phyloP scores from a whole-genome alignment of 768 basidiomycete genomes.

The Lentinula aciculospora region DNA sequence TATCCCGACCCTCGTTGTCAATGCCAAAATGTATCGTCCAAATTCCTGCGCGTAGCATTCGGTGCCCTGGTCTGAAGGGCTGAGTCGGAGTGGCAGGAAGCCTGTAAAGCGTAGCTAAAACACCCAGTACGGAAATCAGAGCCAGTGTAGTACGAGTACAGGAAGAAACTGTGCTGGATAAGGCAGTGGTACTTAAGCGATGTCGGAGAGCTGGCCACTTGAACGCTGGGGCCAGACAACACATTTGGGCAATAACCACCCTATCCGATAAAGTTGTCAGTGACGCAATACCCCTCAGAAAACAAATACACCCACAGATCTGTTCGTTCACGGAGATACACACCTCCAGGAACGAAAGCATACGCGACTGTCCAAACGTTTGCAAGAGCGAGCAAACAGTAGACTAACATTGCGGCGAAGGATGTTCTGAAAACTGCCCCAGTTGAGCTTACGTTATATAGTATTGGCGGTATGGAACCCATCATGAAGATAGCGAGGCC shows the following conservation, averaged over 20 bases:
- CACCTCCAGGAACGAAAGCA: slow-evolving; percentile 82
- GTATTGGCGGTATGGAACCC: slow-evolving; percentile 52
- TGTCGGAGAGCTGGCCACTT: slow-evolving; percentile 23
- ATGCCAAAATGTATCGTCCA: slow-evolving; percentile 92
- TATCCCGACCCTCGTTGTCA: slow-evolving; percentile 69
- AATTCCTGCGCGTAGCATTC: slow-evolving; percentile 76
- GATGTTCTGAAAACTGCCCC: slow-evolving; percentile 42
- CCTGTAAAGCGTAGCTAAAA: slow-evolving; percentile 48
- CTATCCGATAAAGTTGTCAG: slow-evolving; percentile 22
- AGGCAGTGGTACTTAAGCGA: not conserved
- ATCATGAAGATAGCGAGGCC: slow-evolving; percentile 57
- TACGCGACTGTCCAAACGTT: slow-evolving; percentile 85
- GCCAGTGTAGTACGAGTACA: slow-evolving; percentile 30
- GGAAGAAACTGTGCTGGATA: slow-evolving; percentile 16
- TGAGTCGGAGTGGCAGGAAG: slow-evolving; percentile 42
- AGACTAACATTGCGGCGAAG: slow-evolving; percentile 53
- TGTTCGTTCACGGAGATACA: slow-evolving; percentile 71
- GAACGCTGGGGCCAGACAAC: slow-evolving; percentile 44
- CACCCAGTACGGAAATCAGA: slow-evolving; percentile 37
- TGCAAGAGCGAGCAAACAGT: slow-evolving; percentile 57
- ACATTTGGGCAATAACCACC: slow-evolving; percentile 49
- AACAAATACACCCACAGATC: slow-evolving; percentile 49
- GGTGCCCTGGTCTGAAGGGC: slow-evolving; percentile 57
- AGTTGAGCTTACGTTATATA: slow-evolving; percentile 39
- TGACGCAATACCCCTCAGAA: not conserved